These are phyloP conservation scores for Cupressus sempervirens DNA, from an alignment of 75 land plant genomes.

Conservation along the genomic window DNA sequence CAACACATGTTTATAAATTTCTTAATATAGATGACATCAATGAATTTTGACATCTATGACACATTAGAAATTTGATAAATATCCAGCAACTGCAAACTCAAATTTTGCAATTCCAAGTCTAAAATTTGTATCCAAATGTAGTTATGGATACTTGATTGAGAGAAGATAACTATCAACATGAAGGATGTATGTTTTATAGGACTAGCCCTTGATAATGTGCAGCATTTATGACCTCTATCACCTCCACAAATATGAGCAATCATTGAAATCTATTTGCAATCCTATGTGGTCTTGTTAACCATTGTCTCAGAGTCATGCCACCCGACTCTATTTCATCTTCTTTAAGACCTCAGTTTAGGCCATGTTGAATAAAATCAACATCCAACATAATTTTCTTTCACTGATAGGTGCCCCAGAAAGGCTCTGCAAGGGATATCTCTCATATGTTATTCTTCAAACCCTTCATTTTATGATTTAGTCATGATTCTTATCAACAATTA, in stretches of 20 bases:
- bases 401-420: not conserved
- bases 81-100: too few species aligned
- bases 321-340: conserved; percentile 14
- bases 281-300: conserved; percentile 66
- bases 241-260: conserved; percentile 78
- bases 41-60: too few species aligned
- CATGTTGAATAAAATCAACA: conserved; percentile 2
- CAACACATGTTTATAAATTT: too few species aligned
- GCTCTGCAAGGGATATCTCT: not conserved
- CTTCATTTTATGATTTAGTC: too few species aligned
- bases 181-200: conserved; percentile 79
- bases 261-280: conserved; percentile 54
- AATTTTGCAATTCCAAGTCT: too few species aligned
- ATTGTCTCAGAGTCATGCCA: conserved; percentile 60
- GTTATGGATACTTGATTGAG: conserved; percentile 69
- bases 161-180: conserved; percentile 80
- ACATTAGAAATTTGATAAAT: too few species aligned
- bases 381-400: not conserved
- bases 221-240: conserved; percentile 66
- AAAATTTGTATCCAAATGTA: conserved; percentile 50
- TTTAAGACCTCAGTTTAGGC: conserved; percentile 23
- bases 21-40: too few species aligned
- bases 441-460: too few species aligned
- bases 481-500: too few species aligned
- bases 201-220: conserved; percentile 88